Evolutionary conservation across 2,329 filamentous ascomycete species (phyloP).

Genomic region (Aspergillus arachidicola): DNA sequence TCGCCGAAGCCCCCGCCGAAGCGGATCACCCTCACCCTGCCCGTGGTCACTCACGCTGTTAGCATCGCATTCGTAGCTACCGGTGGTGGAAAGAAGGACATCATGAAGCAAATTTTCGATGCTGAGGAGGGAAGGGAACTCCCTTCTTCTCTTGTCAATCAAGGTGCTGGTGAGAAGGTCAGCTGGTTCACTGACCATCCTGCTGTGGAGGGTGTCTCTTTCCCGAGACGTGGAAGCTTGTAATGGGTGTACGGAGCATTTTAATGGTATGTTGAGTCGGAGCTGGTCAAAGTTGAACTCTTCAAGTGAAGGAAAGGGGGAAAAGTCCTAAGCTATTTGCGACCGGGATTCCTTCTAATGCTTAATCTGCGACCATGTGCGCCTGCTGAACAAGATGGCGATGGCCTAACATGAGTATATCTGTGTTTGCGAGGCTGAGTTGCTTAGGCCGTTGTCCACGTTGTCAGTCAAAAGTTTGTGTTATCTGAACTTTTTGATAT

Average conservation of each 20-base stretch:
- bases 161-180: conserved; percentile 78
- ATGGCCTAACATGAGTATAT: neutral
- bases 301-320: neutral
- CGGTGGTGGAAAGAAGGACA: conserved; percentile 83
- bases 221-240: conserved; percentile 72
- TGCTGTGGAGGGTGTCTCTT: conserved; percentile 82
- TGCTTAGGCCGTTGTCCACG: neutral
- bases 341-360: neutral
- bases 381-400: neutral
- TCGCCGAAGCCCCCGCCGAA: conserved; percentile 91
- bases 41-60: conserved; percentile 83
- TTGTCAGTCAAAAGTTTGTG: conserved; percentile 9
- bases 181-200: conserved; percentile 93
- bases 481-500: conserved; percentile 5
- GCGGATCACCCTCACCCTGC: conserved; percentile 89
- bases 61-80: conserved; percentile 91
- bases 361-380: neutral
- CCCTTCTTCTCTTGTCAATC: conserved; percentile 87
- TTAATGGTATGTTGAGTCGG: neutral
- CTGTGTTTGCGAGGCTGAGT: neutral
- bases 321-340: neutral
- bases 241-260: conserved; percentile 33
- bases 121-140: conserved; percentile 69
- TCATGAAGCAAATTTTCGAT: conserved; percentile 92
- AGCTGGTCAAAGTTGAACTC: neutral